phyloP scores from a whole-genome alignment of 2,329 filamentous ascomycete species.

The Hymenoscyphus scutula region DNA sequence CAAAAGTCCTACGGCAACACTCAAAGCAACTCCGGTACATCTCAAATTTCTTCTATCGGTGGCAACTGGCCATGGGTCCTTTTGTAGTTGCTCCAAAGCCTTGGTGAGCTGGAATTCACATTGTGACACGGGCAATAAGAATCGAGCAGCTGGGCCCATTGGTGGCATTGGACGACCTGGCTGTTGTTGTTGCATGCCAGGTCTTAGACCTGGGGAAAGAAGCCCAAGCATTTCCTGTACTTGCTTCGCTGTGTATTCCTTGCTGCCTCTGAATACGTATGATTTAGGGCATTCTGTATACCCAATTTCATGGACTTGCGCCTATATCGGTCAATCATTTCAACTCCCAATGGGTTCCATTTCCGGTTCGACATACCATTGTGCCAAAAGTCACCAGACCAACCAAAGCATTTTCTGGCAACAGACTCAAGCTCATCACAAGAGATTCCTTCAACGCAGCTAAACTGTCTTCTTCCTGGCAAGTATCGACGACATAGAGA shows the following conservation, averaged over 20 bases:
- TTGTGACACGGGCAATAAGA: slow-evolving; percentile 90
- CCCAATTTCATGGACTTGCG: slow-evolving; percentile 95
- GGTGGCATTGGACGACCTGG: slow-evolving; percentile 72
- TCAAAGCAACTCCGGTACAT: slow-evolving; percentile 94
- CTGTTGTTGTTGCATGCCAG: slow-evolving; percentile 65
- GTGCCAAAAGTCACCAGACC: slow-evolving; percentile 87
- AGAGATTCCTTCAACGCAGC: slow-evolving; percentile 81
- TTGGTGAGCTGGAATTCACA: slow-evolving; percentile 98
- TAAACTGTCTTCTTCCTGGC: slow-evolving; percentile 83
- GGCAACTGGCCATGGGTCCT: slow-evolving; percentile 95
- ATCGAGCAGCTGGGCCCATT: slow-evolving; percentile 80
- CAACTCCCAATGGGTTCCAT: neutral
- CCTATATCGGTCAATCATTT: slow-evolving; percentile 45
- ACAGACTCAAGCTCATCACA: slow-evolving; percentile 78
- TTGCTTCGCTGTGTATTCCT: slow-evolving; percentile 97
- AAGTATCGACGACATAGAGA: slow-evolving; percentile 83
- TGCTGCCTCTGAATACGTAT: slow-evolving; percentile 96
- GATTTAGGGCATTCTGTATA: slow-evolving; percentile 98
- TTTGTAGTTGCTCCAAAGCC: slow-evolving; percentile 90
- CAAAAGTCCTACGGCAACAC: slow-evolving; percentile 86
- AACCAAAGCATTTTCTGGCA: slow-evolving; percentile 78
- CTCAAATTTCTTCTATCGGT: slow-evolving; percentile 87
- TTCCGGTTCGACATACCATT: slow-evolving; percentile 63
- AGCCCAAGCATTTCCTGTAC: slow-evolving; percentile 99
- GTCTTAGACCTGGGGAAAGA: slow-evolving; percentile 68